Evolutionary conservation across 2,329 filamentous ascomycete genomes (phyloP).

Genomic region (Aspergillus glaucus): DNA sequence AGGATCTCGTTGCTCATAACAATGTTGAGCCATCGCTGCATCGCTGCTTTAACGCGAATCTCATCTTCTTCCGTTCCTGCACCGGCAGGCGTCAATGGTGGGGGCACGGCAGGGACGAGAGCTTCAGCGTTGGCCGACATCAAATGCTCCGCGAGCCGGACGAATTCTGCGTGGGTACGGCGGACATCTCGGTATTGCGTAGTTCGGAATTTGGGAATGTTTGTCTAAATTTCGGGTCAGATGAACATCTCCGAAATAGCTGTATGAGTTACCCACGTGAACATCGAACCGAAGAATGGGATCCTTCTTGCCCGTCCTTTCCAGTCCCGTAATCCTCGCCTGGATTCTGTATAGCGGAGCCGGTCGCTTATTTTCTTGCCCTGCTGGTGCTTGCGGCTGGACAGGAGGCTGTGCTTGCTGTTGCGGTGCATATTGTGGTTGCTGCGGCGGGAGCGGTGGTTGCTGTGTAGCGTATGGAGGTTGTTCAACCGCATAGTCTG

Average conservation of each 20-base stretch:
- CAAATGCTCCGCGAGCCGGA: constrained; percentile 91
- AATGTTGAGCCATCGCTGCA: constrained; percentile 94
- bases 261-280: constrained; percentile 60
- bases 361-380: constrained; percentile 37
- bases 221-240: constrained; percentile 59
- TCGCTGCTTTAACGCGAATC: constrained; percentile 72
- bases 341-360: constrained; percentile 77
- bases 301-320: constrained; percentile 91
- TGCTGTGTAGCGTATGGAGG: constrained; percentile 32
- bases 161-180: constrained; percentile 89
- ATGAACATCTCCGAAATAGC: neutral
- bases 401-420: constrained; percentile 40
- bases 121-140: constrained; percentile 97
- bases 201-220: constrained; percentile 94
- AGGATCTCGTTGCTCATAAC: constrained; percentile 88
- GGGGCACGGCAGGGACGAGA: constrained; percentile 86
- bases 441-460: constrained; percentile 25
- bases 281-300: constrained; percentile 93
- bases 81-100: constrained; percentile 88
- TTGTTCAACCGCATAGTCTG: constrained; percentile 33
- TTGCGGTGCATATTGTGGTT: constrained; percentile 30
- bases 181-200: constrained; percentile 98
- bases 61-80: constrained; percentile 97
- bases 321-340: constrained; percentile 88
- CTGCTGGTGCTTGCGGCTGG: constrained; percentile 42